Evolutionary conservation across 345 rosid species (phyloP), one percentile per base, ranked within the genome.

Genomic region (Erysimum cheiranthoides): DNA sequence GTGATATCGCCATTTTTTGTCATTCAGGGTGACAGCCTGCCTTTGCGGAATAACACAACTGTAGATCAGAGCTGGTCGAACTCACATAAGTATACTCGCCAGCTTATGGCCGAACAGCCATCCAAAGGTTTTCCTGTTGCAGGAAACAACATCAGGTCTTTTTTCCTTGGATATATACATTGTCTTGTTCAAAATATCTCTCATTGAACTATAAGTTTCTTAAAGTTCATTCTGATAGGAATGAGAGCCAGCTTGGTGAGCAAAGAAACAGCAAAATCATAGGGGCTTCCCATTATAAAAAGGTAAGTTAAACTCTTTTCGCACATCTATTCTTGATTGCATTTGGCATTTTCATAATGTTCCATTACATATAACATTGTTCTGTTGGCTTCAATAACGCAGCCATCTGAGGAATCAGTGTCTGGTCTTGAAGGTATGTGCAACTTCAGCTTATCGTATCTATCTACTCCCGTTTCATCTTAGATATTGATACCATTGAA

Each of bases 91-190:
- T 78, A 73, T 75, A 80, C 82, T 66, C 79, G 73, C 84, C 82
- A 77, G 79, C 73, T 42, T 70, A 72, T 78, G 36, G 74, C 84
- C 52, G 87, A 84, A 68, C 72, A 82, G 25, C 82, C 86, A 36
- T 62, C 70, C 51, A 85, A 70, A 49, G 84, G 40, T 73, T 46
- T 79, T 61, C 68, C 82, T 71, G 61, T 81, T 40, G 73, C 80
- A 45, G 82, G 73, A 64, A 71, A 69, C 73, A 87, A 79, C 68
- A 88, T 49, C 89, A 93, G 93, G 98, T 93, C 27, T 47, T 11
- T 43, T 61, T 11, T 47, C 68, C 9, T 12, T 31, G 5, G 43
- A 11, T 32, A 50, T 21, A 12, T 50, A 35, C 43, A 14, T 74
- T 49, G 2, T 56, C n/a, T 46, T 40, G 42, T 14, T 14, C n/a